Conservation (phyloP, 305 asterid species). For the Fraxinus nigra region DNA sequence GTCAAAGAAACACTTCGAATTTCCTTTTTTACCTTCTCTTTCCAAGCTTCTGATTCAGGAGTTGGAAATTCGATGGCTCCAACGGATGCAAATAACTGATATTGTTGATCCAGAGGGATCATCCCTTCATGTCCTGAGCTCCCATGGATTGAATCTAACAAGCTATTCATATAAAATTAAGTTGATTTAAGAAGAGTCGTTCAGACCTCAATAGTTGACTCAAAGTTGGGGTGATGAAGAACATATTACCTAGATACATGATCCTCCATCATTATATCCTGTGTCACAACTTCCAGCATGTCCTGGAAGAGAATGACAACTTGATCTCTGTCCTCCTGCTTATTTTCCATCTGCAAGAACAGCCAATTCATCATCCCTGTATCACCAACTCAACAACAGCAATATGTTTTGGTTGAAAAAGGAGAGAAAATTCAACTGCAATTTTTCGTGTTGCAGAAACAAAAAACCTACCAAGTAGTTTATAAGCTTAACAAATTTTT, state of each 20-base stretch:
- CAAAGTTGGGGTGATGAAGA: conserved; percentile 16
- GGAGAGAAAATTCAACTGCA: background rate
- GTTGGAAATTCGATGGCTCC: conserved; percentile 94
- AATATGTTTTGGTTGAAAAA: conserved; percentile 7
- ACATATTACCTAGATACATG: conserved; percentile 65
- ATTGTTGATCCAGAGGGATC: conserved; percentile 83
- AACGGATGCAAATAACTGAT: conserved; percentile 96
- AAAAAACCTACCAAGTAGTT: conserved; percentile 75
- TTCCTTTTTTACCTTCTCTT: conserved; percentile 69
- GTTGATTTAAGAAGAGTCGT: conserved; percentile 20
- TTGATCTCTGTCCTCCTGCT: conserved; percentile 93
- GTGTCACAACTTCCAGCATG: conserved; percentile 95
- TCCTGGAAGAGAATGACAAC: conserved; percentile 99
- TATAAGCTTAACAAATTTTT: conserved; percentile 83
- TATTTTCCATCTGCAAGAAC: conserved; percentile 71
- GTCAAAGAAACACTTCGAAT: conserved; percentile 6
- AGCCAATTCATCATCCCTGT: conserved; percentile 19
- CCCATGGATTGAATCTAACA: conserved; percentile 84
- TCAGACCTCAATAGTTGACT: conserved; percentile 25
- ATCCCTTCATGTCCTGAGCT: conserved; percentile 78
- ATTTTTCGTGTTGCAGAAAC: conserved; percentile 20
- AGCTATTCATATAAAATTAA: conserved; percentile 44
- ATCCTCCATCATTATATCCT: conserved; percentile 90
- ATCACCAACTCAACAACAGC: conserved; percentile 14
- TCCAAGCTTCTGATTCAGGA: conserved; percentile 97